These are phyloP conservation scores for Camptophora hylomeconis DNA, from an alignment of 2,329 filamentous ascomycete genomes.

Conservation along the genomic window DNA sequence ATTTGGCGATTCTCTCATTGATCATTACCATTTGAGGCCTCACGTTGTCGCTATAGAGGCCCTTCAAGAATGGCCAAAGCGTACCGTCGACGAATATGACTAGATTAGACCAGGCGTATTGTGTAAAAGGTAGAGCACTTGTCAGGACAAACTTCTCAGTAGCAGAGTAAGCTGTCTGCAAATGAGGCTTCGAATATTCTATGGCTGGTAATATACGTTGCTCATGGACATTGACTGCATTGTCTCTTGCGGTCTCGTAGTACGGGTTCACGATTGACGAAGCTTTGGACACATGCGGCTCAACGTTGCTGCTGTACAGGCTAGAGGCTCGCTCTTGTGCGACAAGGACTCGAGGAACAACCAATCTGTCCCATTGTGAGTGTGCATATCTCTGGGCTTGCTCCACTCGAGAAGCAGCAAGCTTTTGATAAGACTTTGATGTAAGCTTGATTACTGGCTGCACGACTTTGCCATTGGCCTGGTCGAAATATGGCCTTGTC, in stretches of 20 bases:
- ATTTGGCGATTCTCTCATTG: conserved; percentile 66
- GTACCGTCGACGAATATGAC: conserved; percentile 60
- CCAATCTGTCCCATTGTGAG: conserved; percentile 64
- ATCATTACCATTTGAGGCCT: conserved; percentile 92
- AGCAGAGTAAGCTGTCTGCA: conserved; percentile 52
- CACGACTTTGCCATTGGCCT: conserved; percentile 48
- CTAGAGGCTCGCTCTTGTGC: conserved; percentile 47
- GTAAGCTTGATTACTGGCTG: conserved; percentile 54
- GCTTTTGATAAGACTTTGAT: conserved; percentile 47
- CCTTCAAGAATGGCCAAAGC: conserved; percentile 67
- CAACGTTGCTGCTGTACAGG: conserved; percentile 58
- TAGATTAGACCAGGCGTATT: conserved; percentile 56
- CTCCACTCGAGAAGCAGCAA: conserved; percentile 61
- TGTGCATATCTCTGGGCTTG: conserved; percentile 53
- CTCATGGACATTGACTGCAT: conserved; percentile 55
- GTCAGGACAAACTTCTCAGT: conserved; percentile 54
- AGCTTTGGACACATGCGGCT: conserved; percentile 57
- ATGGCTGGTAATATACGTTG: conserved; percentile 65
- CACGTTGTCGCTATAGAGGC: conserved; percentile 80
- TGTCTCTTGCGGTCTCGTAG: conserved; percentile 51
- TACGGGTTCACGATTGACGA: conserved; percentile 53
- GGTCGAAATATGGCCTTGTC: conserved; percentile 57
- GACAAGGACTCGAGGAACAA: conserved; percentile 60
- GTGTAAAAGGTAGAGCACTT: conserved; percentile 58
- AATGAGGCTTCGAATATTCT: conserved; percentile 59